Conservation (phyloP, 2,329 filamentous ascomycete genomes). For the Capronia coronata region DNA sequence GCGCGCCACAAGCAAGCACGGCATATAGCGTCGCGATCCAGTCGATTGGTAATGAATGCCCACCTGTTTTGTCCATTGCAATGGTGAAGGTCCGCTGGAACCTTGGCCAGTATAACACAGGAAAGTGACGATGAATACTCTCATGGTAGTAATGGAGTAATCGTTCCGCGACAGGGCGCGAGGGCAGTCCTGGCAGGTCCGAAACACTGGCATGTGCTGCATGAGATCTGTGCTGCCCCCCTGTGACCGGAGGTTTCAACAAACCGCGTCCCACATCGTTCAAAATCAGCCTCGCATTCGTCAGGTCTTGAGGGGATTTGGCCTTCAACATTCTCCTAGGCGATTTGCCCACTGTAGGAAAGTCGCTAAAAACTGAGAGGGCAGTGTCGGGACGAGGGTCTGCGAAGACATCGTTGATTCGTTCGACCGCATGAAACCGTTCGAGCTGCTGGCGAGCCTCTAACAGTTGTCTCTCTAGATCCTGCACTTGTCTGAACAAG, state of each 20-base stretch:
- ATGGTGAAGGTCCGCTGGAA: constrained; percentile 71
- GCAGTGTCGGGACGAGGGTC: constrained; percentile 38
- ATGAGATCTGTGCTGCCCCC: constrained; percentile 39
- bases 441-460: constrained; percentile 73
- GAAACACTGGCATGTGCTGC: constrained; percentile 11
- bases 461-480: constrained; percentile 85
- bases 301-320: constrained; percentile 60
- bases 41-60: constrained; percentile 56
- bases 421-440: constrained; percentile 61
- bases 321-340: constrained; percentile 59
- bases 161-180: constrained; percentile 62
- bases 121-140: constrained; percentile 71
- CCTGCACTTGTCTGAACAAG: constrained; percentile 68
- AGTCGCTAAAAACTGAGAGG: constrained; percentile 46
- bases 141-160: constrained; percentile 69
- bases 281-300: constrained; percentile 65
- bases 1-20: constrained; percentile 72
- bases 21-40: constrained; percentile 78
- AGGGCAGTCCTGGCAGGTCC: constrained; percentile 60
- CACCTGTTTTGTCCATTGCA: constrained; percentile 61
- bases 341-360: constrained; percentile 61
- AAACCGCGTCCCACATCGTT: constrained; percentile 68
- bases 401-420: constrained; percentile 43
- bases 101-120: constrained; percentile 80
- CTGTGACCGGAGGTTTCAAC: constrained; percentile 60